Evolutionary conservation across 331 rosid genomes (phyloP).

Genomic region (Spiraea crenata): DNA sequence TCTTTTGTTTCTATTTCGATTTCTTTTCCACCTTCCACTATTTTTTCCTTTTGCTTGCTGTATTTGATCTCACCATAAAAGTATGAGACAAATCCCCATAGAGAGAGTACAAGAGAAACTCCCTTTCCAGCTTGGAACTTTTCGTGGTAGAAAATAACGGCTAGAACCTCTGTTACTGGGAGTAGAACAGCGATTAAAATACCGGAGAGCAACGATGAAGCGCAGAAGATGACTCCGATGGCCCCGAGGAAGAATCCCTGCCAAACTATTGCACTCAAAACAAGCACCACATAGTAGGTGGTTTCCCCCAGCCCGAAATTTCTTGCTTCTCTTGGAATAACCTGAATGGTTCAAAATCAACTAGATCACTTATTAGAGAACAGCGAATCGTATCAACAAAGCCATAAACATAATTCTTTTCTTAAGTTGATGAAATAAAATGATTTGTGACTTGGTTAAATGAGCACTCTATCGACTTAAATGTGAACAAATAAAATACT

Average conservation of each 20-base stretch:
- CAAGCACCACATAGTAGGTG: constrained; percentile 48
- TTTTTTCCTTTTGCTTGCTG: constrained; percentile 14
- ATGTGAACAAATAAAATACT: too few relatives aligned
- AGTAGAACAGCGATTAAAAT: constrained; percentile 47
- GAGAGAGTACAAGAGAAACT: constrained; percentile 54
- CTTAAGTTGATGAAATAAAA: too few relatives aligned
- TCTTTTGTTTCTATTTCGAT: not conserved
- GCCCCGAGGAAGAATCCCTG: constrained; percentile 70
- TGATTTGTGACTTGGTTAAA: too few relatives aligned
- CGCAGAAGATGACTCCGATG: constrained; percentile 60
- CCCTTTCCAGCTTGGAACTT: constrained; percentile 59
- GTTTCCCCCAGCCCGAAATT: constrained; percentile 47
- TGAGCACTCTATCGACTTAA: too few relatives aligned
- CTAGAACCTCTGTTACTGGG: constrained; percentile 55
- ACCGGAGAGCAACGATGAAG: constrained; percentile 58
- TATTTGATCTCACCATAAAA: constrained; percentile 63
- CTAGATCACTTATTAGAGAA: not conserved
- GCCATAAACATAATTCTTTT: too few relatives aligned
- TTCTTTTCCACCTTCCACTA: not conserved
- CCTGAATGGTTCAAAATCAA: constrained; percentile 24
- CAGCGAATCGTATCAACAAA: not conserved
- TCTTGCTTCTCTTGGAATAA: constrained; percentile 62
- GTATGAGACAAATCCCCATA: constrained; percentile 71
- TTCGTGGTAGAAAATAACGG: constrained; percentile 61
- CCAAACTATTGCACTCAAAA: constrained; percentile 56